Evolutionary conservation across 148 eudicot species (phyloP).

Genomic region (Vaccinium corymbosum): DNA sequence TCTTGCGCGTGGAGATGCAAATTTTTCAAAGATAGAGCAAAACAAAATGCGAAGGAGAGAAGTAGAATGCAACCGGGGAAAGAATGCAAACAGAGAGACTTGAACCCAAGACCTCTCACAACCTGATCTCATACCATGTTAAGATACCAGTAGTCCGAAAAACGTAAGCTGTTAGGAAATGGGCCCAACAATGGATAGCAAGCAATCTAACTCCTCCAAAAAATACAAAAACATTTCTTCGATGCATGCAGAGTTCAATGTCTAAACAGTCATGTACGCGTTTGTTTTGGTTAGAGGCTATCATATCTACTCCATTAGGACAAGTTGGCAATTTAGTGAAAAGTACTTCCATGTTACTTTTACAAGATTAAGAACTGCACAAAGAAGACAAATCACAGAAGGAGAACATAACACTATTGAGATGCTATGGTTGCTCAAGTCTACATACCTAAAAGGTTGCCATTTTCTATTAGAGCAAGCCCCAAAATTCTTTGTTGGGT

Average conservation of each 20-base stretch:
- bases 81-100: too few species aligned
- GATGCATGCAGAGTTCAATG: conserved; percentile 1
- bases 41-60: too few species aligned
- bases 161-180: too few species aligned
- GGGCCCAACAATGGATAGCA: too few species aligned
- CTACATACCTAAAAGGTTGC: conserved; percentile 58
- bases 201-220: neutral
- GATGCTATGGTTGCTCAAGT: neutral
- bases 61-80: too few species aligned
- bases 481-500: conserved; percentile 30
- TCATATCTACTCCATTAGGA: neutral
- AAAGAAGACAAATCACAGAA: neutral
- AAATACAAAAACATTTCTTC: neutral
- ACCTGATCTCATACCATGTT: too few species aligned
- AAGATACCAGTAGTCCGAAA: too few species aligned
- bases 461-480: conserved; percentile 41
- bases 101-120: too few species aligned
- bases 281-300: neutral
- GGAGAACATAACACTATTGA: neutral
- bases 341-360: neutral
- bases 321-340: neutral
- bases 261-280: neutral
- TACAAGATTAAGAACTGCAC: neutral
- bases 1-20: too few species aligned
- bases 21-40: too few species aligned